Conservation (phyloP, 805 yeast species). For the Nakazawaea anatomiae region DNA sequence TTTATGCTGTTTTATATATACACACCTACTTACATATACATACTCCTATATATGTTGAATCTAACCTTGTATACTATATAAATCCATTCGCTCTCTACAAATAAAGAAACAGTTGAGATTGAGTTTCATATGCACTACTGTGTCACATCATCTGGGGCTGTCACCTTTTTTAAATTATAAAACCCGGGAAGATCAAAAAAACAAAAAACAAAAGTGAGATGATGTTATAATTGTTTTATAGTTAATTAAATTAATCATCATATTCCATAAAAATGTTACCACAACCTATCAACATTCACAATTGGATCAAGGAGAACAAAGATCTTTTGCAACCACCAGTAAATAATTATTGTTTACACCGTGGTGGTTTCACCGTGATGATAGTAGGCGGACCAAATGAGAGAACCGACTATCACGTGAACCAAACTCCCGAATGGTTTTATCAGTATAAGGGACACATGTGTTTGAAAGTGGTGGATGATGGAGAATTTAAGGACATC, state of each 20-base stretch:
- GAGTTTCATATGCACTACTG: no score
- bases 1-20: background rate
- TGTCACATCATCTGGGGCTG: no score
- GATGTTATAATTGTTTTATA: background rate
- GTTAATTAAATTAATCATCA: background rate
- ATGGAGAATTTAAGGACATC: conserved; percentile 69
- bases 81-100: background rate
- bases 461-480: conserved; percentile 79
- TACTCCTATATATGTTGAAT: no score
- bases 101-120: no score
- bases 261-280: conserved; percentile 37
- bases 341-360: conserved; percentile 81
- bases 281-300: conserved; percentile 69
- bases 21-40: background rate
- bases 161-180: no score
- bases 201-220: background rate
- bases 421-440: conserved; percentile 93
- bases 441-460: conserved; percentile 82
- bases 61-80: no score
- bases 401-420: conserved; percentile 87
- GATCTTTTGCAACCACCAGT: conserved; percentile 86
- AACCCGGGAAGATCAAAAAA: no score
- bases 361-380: conserved; percentile 93
- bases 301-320: conserved; percentile 76
- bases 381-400: conserved; percentile 95